Evolutionary conservation across 169 alveolate species (phyloP).

Genomic region (Eimeria brunetti): DNA sequence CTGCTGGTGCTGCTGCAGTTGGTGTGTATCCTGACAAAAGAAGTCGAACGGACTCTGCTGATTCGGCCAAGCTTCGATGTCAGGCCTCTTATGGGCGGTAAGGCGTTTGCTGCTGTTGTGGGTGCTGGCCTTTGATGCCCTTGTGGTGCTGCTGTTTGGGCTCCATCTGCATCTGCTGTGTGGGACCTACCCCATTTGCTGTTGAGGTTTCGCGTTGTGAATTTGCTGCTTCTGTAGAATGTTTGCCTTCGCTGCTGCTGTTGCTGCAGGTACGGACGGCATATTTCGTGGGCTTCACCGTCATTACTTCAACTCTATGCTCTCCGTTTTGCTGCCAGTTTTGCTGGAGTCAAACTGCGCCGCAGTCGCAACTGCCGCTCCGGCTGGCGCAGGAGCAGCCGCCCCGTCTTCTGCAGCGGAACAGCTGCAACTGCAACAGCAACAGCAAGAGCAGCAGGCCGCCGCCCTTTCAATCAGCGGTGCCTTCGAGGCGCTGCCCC

Average conservation of each 20-base stretch:
- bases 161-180: not conserved
- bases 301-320: constrained; percentile 51
- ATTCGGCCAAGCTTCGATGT: constrained; percentile 86
- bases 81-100: constrained; percentile 86
- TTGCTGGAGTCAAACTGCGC: constrained; percentile 49
- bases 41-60: constrained; percentile 87
- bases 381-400: not conserved
- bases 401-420: not conserved
- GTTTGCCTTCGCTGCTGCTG: not conserved
- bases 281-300: constrained; percentile 62
- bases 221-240: not conserved
- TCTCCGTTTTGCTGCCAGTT: constrained; percentile 27
- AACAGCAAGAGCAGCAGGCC: constrained; percentile 60
- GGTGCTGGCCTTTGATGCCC: not conserved
- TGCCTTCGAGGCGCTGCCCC: constrained; percentile 87
- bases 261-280: constrained; percentile 55
- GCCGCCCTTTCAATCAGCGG: constrained; percentile 74
- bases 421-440: constrained; percentile 49
- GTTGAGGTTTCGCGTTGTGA: not conserved
- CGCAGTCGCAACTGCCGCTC: not conserved
- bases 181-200: not conserved
- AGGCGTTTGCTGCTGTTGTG: constrained; percentile 5
- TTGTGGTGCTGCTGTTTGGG: not conserved
- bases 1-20: constrained; percentile 38
- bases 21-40: constrained; percentile 87